Percentiles rank a stretch among this genome's conserved stretches.
phyloP scores from a whole-genome alignment of 352 stramenopile species.

The Halophytophthora polymorphica region DNA sequence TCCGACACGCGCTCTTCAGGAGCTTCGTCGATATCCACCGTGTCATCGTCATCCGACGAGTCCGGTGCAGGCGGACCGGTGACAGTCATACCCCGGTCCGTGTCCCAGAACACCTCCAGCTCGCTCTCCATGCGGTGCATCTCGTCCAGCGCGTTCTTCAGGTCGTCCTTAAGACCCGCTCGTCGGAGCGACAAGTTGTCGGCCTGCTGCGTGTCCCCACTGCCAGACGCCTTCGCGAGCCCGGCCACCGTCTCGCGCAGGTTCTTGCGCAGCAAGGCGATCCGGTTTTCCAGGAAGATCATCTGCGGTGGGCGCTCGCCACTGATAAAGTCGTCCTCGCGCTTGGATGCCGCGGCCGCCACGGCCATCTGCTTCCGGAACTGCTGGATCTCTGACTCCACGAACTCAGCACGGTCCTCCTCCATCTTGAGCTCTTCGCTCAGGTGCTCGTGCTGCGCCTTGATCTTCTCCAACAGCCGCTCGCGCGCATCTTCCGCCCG shows the following conservation, averaged over 20 bases:
- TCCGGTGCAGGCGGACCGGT: slow-evolving; percentile 19
- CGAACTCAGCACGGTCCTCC: slow-evolving; percentile 41
- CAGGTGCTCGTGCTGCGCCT: slow-evolving; percentile 43
- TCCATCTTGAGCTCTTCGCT: slow-evolving; percentile 64
- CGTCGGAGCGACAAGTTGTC: slow-evolving; percentile 66
- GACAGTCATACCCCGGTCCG: slow-evolving; percentile 31
- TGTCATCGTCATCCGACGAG: slow-evolving; percentile 15
- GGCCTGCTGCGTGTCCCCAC: slow-evolving; percentile 51
- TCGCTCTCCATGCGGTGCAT: slow-evolving; percentile 69
- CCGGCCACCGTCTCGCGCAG: slow-evolving; percentile 62
- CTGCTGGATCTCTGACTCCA: slow-evolving; percentile 65
- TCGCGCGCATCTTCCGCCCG: slow-evolving; percentile 57
- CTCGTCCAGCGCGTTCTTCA: slow-evolving; percentile 67
- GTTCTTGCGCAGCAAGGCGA: slow-evolving; percentile 60
- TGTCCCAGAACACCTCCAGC: slow-evolving; percentile 38
- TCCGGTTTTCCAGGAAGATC: slow-evolving; percentile 78
- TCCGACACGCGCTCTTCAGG: slow-evolving; percentile 41
- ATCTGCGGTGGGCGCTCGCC: slow-evolving; percentile 72
- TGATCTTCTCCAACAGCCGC: slow-evolving; percentile 55
- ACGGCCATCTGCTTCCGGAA: slow-evolving; percentile 68
- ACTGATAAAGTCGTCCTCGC: slow-evolving; percentile 78
- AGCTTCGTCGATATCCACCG: slow-evolving; percentile 45
- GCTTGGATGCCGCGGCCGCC: slow-evolving; percentile 55
- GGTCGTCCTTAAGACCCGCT: slow-evolving; percentile 61
- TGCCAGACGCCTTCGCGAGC: slow-evolving; percentile 50